phyloP scores from a whole-genome alignment of 2,329 filamentous ascomycete species.

The Aspergillus sp. region DNA sequence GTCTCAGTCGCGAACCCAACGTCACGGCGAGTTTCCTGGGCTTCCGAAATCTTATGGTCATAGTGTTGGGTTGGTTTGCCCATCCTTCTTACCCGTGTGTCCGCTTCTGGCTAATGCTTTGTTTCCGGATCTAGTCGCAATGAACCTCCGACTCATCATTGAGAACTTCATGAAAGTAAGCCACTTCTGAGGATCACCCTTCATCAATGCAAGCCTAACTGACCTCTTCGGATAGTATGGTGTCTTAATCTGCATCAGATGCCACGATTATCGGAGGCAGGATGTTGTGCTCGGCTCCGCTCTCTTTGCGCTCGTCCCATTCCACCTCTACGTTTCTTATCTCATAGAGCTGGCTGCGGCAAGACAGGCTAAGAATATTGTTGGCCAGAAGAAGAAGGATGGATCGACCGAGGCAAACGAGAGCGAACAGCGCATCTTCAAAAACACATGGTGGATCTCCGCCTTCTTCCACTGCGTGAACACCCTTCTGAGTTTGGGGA shows the following conservation, averaged over 20 bases:
- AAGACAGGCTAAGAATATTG: conserved; percentile 70
- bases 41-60: conserved; percentile 94
- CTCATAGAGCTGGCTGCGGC: conserved; percentile 84
- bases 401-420: conserved; percentile 59
- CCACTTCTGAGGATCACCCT: background rate
- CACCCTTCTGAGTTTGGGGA: conserved; percentile 74
- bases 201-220: background rate
- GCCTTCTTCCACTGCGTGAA: conserved; percentile 82
- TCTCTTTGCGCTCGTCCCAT: conserved; percentile 85
- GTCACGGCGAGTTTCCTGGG: conserved; percentile 81
- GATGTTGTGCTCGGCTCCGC: conserved; percentile 75
- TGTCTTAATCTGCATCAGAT: conserved; percentile 86
- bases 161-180: conserved; percentile 91
- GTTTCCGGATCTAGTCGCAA: conserved; percentile 66
- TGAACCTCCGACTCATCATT: conserved; percentile 90
- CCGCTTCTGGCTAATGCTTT: conserved; percentile 11
- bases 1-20: conserved; percentile 79
- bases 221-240: conserved; percentile 67
- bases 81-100: background rate
- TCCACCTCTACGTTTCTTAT: conserved; percentile 87
- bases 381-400: conserved; percentile 60
- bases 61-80: conserved; percentile 71
- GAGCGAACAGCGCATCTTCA: conserved; percentile 64
- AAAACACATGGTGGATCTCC: conserved; percentile 75
- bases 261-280: conserved; percentile 80